Base-by-base conservation (phyloP, 192 early-diverging fungal species). In the Pilobolus umbonatus region DNA sequence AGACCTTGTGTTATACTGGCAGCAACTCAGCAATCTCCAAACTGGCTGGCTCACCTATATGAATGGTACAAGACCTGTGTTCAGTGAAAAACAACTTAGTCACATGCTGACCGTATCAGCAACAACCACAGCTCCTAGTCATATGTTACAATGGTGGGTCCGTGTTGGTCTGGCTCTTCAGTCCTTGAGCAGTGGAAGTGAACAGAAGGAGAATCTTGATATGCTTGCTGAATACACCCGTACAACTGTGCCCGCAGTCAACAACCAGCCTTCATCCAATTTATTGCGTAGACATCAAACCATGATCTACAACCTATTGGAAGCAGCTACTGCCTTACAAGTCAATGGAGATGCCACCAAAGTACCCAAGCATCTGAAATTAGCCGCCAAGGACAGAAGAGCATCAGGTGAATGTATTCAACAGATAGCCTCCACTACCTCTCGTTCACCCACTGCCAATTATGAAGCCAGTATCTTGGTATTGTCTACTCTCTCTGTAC, bases 111-210 rank as follows among this genome's bases (percentile, higher is more conserved):
- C 51, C 36, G 51, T 53, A 22, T 53, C 42, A 21, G 28, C 55
- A 3, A 57, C 55, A 8, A 57, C 55, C 5, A 57, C 55, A 44
- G 55, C 42, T 17, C 40, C 42, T 19, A 19, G 30, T 22, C 55
- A 57, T 26, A 57, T 57, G 55, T 29, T 57, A 22, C 39, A 44
- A n/a, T 57, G 55, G 55, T 57, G 29, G 39, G 42, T 57, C 3
- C 55, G 42, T 19, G 40, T 57, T 44, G 55, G 55, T 19, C 8
- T 57, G 19, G 24, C 55, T 10, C 29, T 57, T n/a, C 55, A 57
- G 15, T 57, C 42, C 4, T 24, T 57, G 14, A 43, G 40, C 15
- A 31, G 12, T 12, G 28, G 32, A 36, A 30, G 21, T 24, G 34
- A 38, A 36, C 39, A 42, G 4, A 4, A 42, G 19, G 39, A 42